Conservation (phyloP, 257 asterid species). For the Coffea eugenioides region DNA sequence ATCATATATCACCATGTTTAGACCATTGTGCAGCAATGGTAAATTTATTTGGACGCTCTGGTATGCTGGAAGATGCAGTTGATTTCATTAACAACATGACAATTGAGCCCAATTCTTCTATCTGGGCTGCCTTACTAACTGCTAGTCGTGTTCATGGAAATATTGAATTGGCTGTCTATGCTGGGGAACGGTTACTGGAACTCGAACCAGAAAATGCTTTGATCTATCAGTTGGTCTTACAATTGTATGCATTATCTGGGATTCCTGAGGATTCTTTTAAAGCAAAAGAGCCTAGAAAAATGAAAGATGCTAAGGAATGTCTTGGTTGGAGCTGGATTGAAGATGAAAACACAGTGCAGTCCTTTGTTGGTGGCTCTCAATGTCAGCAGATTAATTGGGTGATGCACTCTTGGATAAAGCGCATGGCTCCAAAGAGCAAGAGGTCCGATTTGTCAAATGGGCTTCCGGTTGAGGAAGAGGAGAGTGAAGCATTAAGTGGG, state of each 20-base stretch:
- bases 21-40: slow-evolving; percentile 77
- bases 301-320: slow-evolving; percentile 36
- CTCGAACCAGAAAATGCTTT: slow-evolving; percentile 58
- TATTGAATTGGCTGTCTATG: slow-evolving; percentile 55
- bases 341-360: slow-evolving; percentile 44
- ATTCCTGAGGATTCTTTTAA: slow-evolving; percentile 34
- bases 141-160: slow-evolving; percentile 62
- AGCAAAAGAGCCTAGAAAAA: slow-evolving; percentile 33
- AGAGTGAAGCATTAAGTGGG: slow-evolving; percentile 40
- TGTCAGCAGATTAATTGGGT: slow-evolving; percentile 26
- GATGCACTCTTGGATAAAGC: slow-evolving; percentile 45
- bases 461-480: slow-evolving; percentile 58
- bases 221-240: slow-evolving; percentile 36
- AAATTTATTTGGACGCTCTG: slow-evolving; percentile 65
- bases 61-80: slow-evolving; percentile 64
- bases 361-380: slow-evolving; percentile 44
- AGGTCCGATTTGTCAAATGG: slow-evolving; percentile 26
- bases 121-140: slow-evolving; percentile 67
- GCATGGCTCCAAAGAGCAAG: slow-evolving; percentile 30
- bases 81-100: slow-evolving; percentile 47
- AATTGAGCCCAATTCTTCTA: slow-evolving; percentile 45
- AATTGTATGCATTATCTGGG: slow-evolving; percentile 48
- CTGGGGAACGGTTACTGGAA: slow-evolving; percentile 61
- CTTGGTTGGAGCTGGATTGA: slow-evolving; percentile 58
- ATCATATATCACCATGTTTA: slow-evolving; percentile 45